Evolutionary conservation across 176 grass and related monocot genomes (phyloP), one percentile per base, ranked within the genome.

Genomic region (Carex pumila): DNA sequence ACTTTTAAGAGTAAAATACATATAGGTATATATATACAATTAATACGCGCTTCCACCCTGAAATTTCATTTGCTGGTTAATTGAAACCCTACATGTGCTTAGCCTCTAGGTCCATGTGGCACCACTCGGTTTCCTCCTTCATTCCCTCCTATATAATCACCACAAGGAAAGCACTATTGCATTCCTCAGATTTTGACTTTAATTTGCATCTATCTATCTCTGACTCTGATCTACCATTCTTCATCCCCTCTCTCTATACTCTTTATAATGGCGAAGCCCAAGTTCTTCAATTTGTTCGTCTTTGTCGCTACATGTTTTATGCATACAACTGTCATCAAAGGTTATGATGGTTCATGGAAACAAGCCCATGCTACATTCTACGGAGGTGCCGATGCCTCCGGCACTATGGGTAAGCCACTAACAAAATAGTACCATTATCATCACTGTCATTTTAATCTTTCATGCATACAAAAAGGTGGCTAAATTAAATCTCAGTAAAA

Each of bases 321-420:
- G 61, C 80, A 68, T 83, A 47, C 57, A 41, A 4, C 17, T 56
- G 50, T 31, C 14, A 61, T 67, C 7, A 52, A 65, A 52, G 80
- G 80, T 15, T 68, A 68, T 67, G 80, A 83, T 68, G 2, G 0
- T 15, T 0, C 80, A 22, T 83, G 80, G 80, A 3, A 83, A 39
- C 10, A 6, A 1, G 34, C 60, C 6, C 80, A 83, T 68, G 91
- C 88, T 3, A 92, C 91, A 1, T 92, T 92, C 79, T 92, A 92
- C 14, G 91, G 91, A 60, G 88, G 91, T 0, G 21, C 3, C 1
- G 86, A 92, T 30, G 91, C 79, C 71, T 86, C 91, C 22, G 88
- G 91, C 8, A 92, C 91, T 3, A 90, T 90, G 91, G 88, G 89
- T 88, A 88, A 64, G 85, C 14, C 3, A 49, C 64, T 79, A 19